A percentile compares a stretch with the other conserved stretches of the same genome.
Conservation (phyloP, 2,329 filamentous ascomycete species). For the Thelonectria blattea region DNA sequence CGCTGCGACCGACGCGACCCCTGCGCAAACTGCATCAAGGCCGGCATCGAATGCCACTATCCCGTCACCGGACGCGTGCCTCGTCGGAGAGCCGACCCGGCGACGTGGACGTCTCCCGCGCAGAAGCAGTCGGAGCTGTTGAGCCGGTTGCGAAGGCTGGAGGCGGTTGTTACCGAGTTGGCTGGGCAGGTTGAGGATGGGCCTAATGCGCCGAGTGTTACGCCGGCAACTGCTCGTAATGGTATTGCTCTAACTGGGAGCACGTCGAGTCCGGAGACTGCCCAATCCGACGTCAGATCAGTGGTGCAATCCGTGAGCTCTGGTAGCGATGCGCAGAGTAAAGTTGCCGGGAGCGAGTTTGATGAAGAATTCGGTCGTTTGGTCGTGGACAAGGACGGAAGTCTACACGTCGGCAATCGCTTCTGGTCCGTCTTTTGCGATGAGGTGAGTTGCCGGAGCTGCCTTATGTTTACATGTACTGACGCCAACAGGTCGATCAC, state of each 20-base stretch:
- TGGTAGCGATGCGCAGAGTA: slow-evolving; percentile 10
- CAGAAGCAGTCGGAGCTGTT: slow-evolving; percentile 42
- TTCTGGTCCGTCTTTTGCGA: slow-evolving; percentile 43
- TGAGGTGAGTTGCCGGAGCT: slow-evolving; percentile 28
- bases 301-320: slow-evolving; percentile 20
- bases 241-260: background rate
- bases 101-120: slow-evolving; percentile 27
- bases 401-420: slow-evolving; percentile 38
- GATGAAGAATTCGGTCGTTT: slow-evolving; percentile 41
- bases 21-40: slow-evolving; percentile 37
- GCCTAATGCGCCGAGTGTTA: background rate
- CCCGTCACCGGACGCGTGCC: slow-evolving; percentile 42
- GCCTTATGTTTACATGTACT: background rate
- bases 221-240: background rate
- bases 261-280: slow-evolving; percentile 8
- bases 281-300: slow-evolving; percentile 13
- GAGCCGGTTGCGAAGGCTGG: slow-evolving; percentile 37
- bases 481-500: slow-evolving; percentile 35
- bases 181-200: slow-evolving; percentile 40
- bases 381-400: slow-evolving; percentile 34
- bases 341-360: slow-evolving; percentile 27
- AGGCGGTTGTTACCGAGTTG: slow-evolving; percentile 42
- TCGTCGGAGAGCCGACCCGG: slow-evolving; percentile 31
- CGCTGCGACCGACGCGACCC: slow-evolving; percentile 41
- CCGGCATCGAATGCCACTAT: slow-evolving; percentile 40